A percentile compares a stretch with the other conserved stretches of the same genome.
Evolutionary conservation across 352 stramenopile species (phyloP).

Genomic region (Globisporangium viniferum): DNA sequence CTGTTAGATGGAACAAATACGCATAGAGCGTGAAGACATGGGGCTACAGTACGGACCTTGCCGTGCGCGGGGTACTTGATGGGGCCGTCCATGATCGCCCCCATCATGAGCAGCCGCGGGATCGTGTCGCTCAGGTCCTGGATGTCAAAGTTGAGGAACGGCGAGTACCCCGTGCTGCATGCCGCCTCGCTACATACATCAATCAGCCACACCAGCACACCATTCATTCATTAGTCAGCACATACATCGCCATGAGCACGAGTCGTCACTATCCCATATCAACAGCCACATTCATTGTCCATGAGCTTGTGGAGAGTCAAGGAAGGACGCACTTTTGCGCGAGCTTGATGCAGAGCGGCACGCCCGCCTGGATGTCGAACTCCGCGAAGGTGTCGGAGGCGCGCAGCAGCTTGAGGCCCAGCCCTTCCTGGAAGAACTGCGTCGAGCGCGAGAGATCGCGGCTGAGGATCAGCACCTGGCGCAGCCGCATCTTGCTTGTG

Average conservation of each 20-base stretch:
- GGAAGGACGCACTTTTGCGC: conserved; percentile 55
- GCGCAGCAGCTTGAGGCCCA: conserved; percentile 70
- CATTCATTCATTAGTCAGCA: neutral
- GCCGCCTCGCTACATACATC: conserved; percentile 54
- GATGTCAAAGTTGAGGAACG: conserved; percentile 92
- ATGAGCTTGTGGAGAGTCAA: no score
- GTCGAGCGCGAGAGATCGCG: conserved; percentile 75
- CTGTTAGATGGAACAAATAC: no score
- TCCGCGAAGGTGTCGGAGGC: conserved; percentile 82
- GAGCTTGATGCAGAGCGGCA: conserved; percentile 78
- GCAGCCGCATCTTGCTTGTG: conserved; percentile 40
- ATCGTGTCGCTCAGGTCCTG: conserved; percentile 85
- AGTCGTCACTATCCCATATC: neutral
- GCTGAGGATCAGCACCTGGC: conserved; percentile 83
- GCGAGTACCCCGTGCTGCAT: conserved; percentile 85
- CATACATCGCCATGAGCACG: neutral
- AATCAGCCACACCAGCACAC: neutral
- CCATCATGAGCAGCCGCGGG: conserved; percentile 80
- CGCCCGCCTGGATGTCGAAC: conserved; percentile 60
- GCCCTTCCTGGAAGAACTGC: conserved; percentile 82
- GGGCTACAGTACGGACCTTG: conserved; percentile 38
- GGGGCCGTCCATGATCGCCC: conserved; percentile 87
- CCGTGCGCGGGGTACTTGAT: conserved; percentile 92
- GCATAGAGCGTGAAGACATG: neutral
- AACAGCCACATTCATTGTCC: neutral